Evolutionary conservation across 2,329 filamentous ascomycete genomes (phyloP), one percentile per base, ranked within the genome.

Genomic region (Paracamarosporium sp.): DNA sequence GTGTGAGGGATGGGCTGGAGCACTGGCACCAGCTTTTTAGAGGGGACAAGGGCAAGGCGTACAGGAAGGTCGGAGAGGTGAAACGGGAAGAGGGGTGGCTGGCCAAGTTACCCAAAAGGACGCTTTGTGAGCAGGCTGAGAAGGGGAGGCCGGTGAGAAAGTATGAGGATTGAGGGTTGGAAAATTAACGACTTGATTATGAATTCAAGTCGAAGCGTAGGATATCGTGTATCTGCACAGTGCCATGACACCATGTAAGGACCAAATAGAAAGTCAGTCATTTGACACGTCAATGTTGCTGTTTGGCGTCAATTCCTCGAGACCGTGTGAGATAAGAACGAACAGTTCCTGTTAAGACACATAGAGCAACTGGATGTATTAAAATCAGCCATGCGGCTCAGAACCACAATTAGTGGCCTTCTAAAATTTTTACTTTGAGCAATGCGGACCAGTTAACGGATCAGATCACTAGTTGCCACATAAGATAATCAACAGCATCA

Each of bases 21-120:
- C 89, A 94, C 76, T 98, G 93, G 95, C 87, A 90, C 59, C 82
- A 85, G 50, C 92, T 98, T 79, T 98, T 97, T 60, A 60, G 75
- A 11, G 81, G 81, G 1, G 79, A 80, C 71, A 90, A 89, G 55
- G 91, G 87, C 73, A 85, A 89, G 71, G 92, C 92, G 80, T 98
- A 98, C 78, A 86, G 86, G 61, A 86, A 86, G 77, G 90, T 96
- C 4, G 95, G 95, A 3, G 86, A 83, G 73, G 86, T 98, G 13
- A 83, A 86, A 74, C 78, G 80, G 63, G 82, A 86, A 59, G 83
- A 86, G 57, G 81, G 88, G 80, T 82, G 88, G 72, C 83, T 89
- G 70, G 86, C 85, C 53, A 76, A 76, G 61, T 64, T 79, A 78
- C 86, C 86, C 5, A 80, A 80, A 69, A 85, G 85, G 71, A 79